A percentile compares a stretch with the other conserved stretches of the same genome.
Evolutionary conservation across 2,329 filamentous ascomycete genomes (phyloP).

Genomic region (Colletotrichum filicis): DNA sequence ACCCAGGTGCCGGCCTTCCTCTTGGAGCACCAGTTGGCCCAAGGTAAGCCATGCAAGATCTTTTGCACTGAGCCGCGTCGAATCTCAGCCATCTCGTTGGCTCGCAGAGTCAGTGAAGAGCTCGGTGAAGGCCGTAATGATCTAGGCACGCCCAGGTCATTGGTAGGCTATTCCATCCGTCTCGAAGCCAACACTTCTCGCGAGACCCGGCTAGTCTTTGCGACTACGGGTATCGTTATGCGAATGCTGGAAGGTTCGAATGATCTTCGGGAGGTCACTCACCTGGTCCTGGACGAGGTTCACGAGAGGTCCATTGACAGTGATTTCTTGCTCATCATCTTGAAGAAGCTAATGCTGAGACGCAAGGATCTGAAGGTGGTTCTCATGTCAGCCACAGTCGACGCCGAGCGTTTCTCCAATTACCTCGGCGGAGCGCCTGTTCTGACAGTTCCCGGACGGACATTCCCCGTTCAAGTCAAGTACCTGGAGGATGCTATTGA

Average conservation of each 20-base stretch:
- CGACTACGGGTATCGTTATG: constrained; percentile 93
- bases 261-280: constrained; percentile 88
- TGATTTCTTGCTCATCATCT: constrained; percentile 92
- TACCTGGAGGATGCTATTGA: constrained; percentile 96
- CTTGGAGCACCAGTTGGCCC: constrained; percentile 85
- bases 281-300: constrained; percentile 96
- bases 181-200: constrained; percentile 87
- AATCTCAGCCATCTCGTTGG: constrained; percentile 95
- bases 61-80: constrained; percentile 95
- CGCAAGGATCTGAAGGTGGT: constrained; percentile 90
- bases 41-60: constrained; percentile 86
- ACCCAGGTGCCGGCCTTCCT: constrained; percentile 97
- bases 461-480: constrained; percentile 88
- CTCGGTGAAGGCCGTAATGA: constrained; percentile 87
- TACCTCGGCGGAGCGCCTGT: constrained; percentile 90
- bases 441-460: constrained; percentile 90
- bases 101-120: constrained; percentile 93
- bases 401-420: constrained; percentile 88
- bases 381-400: constrained; percentile 97
- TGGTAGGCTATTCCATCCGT: constrained; percentile 94
- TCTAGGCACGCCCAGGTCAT: constrained; percentile 82
- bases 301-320: constrained; percentile 97
- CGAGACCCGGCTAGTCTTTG: constrained; percentile 88
- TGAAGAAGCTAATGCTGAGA: constrained; percentile 82
- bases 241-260: constrained; percentile 94